A percentile compares a stretch with the other conserved stretches of the same genome.
Conservation (phyloP, 108 stramenopile genomes). For the Conticribra guillardii region DNA sequence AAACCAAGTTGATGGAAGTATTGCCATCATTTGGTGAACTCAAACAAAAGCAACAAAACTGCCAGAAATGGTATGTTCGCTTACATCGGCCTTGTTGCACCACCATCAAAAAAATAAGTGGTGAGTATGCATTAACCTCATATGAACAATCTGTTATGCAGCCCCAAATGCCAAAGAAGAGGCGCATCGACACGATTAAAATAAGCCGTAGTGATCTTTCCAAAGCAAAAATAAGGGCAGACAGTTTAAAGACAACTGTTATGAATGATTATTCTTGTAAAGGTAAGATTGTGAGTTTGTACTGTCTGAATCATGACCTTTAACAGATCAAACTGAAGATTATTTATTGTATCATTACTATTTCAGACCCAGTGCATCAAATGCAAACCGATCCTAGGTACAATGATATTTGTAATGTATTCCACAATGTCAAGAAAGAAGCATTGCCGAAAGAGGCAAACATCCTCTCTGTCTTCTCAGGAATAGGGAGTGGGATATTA, state of each 20-base stretch:
- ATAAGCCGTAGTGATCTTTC: too few species aligned
- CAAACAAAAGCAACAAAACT: too few species aligned
- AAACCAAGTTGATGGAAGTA: too few species aligned
- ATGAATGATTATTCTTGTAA: too few species aligned
- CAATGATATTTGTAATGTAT: background rate
- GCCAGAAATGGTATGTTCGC: too few species aligned
- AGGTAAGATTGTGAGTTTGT: too few species aligned
- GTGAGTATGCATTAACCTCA: background rate
- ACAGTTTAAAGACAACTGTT: too few species aligned
- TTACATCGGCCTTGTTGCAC: background rate
- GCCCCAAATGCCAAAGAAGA: background rate
- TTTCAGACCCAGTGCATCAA: conserved; percentile 3
- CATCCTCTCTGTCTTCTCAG: conserved; percentile 1
- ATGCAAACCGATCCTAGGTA: background rate
- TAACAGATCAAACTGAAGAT: background rate
- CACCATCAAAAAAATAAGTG: background rate
- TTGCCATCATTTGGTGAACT: too few species aligned
- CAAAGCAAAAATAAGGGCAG: too few species aligned
- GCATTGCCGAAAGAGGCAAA: background rate
- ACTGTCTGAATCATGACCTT: too few species aligned
- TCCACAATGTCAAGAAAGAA: background rate
- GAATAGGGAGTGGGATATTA: background rate
- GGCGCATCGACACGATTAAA: background rate
- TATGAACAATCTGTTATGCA: background rate
- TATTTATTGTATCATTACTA: background rate